These are phyloP conservation scores for Chlorophyllum brunneum DNA, from an alignment of 768 basidiomycete genomes.

Conservation along the genomic window DNA sequence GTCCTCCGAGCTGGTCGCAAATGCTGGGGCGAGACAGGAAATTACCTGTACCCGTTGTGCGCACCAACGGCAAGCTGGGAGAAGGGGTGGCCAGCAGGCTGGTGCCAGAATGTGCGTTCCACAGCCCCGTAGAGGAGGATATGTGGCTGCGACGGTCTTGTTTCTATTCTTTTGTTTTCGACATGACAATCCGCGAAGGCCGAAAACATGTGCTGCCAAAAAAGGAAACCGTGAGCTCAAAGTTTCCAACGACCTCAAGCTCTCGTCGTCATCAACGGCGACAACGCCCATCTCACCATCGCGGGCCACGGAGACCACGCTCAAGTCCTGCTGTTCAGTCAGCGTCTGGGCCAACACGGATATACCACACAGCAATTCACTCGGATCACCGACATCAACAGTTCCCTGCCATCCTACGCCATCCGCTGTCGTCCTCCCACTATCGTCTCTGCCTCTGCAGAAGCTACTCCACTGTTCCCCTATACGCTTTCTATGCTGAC, in stretches of 20 bases:
- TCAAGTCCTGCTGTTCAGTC: not conserved
- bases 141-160: not conserved
- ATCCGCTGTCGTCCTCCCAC: slow-evolving; percentile 1
- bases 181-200: too few species aligned
- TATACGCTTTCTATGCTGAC: slow-evolving; percentile 1
- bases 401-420: slow-evolving; percentile 6
- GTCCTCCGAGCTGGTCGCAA: not conserved
- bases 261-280: slow-evolving; percentile 6
- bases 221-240: slow-evolving; percentile 8
- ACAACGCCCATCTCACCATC: not conserved
- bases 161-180: not conserved
- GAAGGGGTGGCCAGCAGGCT: not conserved
- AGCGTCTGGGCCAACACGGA: not conserved
- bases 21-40: not conserved
- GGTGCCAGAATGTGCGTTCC: not conserved
- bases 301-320: not conserved
- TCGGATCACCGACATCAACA: slow-evolving; percentile 13
- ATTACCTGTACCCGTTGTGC: not conserved
- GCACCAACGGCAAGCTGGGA: not conserved
- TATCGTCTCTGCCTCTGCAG: not conserved
- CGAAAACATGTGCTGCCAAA: slow-evolving; percentile 2
- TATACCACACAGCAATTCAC: not conserved
- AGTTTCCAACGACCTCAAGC: slow-evolving; percentile 3
- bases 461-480: not conserved
- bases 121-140: not conserved